phyloP scores from a whole-genome alignment of 2,329 filamentous ascomycete species.

The Thelonectria rubi region DNA sequence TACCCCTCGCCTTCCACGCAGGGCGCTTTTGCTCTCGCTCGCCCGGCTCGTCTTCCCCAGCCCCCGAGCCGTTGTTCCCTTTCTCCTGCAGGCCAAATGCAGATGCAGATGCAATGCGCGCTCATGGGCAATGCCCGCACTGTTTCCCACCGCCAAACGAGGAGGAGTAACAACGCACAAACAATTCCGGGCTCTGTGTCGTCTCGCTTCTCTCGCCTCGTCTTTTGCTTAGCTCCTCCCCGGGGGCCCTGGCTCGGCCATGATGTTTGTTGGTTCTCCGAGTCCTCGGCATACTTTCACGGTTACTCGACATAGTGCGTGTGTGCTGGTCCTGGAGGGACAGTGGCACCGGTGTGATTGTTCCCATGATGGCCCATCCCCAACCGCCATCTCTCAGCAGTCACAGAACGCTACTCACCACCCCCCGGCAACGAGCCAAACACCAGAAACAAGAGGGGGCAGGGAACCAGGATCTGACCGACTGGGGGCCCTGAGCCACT shows the following conservation, averaged over 20 bases:
- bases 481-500: conserved; percentile 29
- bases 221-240: not conserved
- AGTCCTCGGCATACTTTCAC: not conserved
- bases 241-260: not conserved
- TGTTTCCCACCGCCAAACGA: not conserved
- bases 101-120: conserved; percentile 5
- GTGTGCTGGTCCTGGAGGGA: too few species aligned
- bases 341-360: conserved; percentile 14
- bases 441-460: conserved; percentile 19
- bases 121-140: not conserved
- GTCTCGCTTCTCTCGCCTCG: not conserved
- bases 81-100: not conserved
- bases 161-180: not conserved
- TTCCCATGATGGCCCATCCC: not conserved
- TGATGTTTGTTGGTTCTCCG: not conserved
- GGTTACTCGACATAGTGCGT: not conserved
- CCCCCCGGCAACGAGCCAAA: not conserved
- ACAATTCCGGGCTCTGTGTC: not conserved
- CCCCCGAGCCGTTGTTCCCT: conserved; percentile 8
- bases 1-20: not conserved
- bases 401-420: not conserved
- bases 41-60: not conserved
- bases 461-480: conserved; percentile 21
- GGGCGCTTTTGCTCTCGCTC: not conserved
- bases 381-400: conserved; percentile 12